These are phyloP conservation scores for Urochloa ruziziensis DNA, from an alignment of 176 grass and related monocot genomes.

Conservation along the genomic window DNA sequence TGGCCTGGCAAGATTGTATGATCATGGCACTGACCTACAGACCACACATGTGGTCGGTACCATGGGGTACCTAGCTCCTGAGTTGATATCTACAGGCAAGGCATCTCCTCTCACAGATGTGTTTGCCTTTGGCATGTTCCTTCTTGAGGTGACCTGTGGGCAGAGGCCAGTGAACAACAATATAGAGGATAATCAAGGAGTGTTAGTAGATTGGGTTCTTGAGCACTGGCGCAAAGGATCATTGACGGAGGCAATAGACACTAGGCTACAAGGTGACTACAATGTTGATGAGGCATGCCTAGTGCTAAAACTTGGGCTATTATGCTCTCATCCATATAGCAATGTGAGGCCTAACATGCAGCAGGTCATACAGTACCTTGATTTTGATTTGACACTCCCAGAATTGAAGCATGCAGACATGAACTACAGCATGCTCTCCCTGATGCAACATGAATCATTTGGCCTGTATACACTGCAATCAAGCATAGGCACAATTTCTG, in stretches of 20 bases:
- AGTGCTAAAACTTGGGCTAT: conserved; percentile 36
- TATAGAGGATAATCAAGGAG: background rate
- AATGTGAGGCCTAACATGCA: conserved; percentile 30
- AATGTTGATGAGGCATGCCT: conserved; percentile 23
- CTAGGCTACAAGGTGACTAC: background rate
- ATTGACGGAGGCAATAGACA: background rate
- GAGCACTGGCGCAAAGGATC: conserved; percentile 8
- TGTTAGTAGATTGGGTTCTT: conserved; percentile 33
- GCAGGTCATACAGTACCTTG: conserved; percentile 29
- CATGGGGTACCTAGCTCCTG: conserved; percentile 53
- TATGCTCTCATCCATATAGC: conserved; percentile 36
- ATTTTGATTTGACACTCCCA: background rate
- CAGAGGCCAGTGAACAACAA: conserved; percentile 1
- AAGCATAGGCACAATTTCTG: background rate
- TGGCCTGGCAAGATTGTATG: too few relatives aligned
- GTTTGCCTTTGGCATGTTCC: conserved; percentile 35
- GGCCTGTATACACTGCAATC: background rate
- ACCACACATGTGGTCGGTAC: conserved; percentile 45
- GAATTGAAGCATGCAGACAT: background rate
- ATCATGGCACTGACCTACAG: conserved; percentile 23
- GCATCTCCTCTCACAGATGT: conserved; percentile 37
- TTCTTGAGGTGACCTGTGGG: conserved; percentile 39
- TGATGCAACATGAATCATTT: background rate
- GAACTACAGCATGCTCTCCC: too few relatives aligned
- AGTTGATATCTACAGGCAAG: conserved; percentile 7